A percentile compares a stretch with the other conserved stretches of the same genome.
Evolutionary conservation across 345 rosid species (phyloP).

Genomic region (Orychophragmus violaceus): DNA sequence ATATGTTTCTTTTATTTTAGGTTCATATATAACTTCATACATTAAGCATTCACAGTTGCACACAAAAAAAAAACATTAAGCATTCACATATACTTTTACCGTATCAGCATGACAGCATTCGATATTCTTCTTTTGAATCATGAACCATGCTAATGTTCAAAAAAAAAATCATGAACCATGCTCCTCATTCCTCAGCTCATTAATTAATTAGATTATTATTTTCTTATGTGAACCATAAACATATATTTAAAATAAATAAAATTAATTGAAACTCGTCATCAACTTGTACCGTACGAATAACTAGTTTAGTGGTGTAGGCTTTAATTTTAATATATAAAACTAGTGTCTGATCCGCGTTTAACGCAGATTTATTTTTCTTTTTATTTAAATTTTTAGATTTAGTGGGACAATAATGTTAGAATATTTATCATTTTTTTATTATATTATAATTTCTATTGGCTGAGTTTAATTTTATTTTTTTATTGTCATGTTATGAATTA

Average conservation of each 20-base stretch:
- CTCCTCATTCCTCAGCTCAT: background rate
- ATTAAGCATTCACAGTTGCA: background rate
- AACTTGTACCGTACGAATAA: background rate
- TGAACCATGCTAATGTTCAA: slow-evolving; percentile 32
- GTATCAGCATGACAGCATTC: background rate
- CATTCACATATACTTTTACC: background rate
- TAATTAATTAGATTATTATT: background rate
- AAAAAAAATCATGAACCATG: slow-evolving; percentile 31
- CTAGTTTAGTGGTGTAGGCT: background rate
- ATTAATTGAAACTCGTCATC: background rate
- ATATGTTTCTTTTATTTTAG: background rate
- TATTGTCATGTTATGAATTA: no score
- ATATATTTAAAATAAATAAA: background rate
- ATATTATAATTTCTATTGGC: no score
- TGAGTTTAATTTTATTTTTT: no score
- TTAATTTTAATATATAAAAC: background rate
- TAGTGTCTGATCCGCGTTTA: no score
- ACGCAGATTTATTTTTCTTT: no score
- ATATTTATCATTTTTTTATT: no score
- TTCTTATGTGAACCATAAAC: no score
- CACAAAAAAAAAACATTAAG: background rate
- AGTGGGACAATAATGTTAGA: no score
- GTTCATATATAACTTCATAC: background rate
- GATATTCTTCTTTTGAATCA: background rate
- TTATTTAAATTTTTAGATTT: no score